Percentiles rank a stretch among this genome's conserved stretches.
phyloP scores from a whole-genome alignment of 768 basidiomycete genomes.

The Lactarius evosmus region DNA sequence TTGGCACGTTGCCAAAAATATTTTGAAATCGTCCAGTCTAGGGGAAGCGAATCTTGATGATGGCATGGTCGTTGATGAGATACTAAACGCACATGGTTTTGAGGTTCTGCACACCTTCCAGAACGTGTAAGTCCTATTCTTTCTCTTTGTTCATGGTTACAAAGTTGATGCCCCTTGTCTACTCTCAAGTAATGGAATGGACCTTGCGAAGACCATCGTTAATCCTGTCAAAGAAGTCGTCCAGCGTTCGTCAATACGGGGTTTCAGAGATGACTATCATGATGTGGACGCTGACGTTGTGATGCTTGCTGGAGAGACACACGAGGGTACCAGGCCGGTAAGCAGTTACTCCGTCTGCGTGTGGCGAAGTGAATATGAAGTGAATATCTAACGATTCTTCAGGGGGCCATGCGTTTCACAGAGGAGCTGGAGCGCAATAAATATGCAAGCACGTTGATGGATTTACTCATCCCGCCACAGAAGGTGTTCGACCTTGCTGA shows the following conservation, averaged over 20 bases:
- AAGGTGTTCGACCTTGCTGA: conserved; percentile 34
- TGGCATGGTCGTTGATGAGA: conserved; percentile 34
- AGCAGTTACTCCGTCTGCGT: conserved; percentile 25
- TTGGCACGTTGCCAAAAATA: conserved; percentile 5
- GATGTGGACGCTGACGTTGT: conserved; percentile 38
- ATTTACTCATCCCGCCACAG: conserved; percentile 2
- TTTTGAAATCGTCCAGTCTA: not conserved
- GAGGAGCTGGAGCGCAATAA: not conserved
- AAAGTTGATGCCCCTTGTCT: not conserved
- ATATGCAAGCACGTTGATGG: conserved; percentile 19
- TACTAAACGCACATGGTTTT: conserved; percentile 40
- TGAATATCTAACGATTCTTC: not conserved
- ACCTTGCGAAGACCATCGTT: conserved; percentile 42
- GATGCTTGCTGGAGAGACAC: conserved; percentile 41
- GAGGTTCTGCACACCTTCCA: conserved; percentile 42
- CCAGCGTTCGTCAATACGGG: conserved; percentile 38
- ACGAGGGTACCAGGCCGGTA: conserved; percentile 40
- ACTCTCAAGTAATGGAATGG: conserved; percentile 42
- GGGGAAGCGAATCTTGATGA: conserved; percentile 26
- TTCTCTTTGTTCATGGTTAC: not conserved
- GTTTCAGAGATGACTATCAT: conserved; percentile 41
- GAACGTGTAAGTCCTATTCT: conserved; percentile 37
- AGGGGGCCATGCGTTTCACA: conserved; percentile 28
- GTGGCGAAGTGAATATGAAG: too few species aligned
- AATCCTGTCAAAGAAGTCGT: conserved; percentile 38